Evolutionary conservation across 345 rosid genomes (phyloP).

Genomic region (Cardamine chenopodiifolia): DNA sequence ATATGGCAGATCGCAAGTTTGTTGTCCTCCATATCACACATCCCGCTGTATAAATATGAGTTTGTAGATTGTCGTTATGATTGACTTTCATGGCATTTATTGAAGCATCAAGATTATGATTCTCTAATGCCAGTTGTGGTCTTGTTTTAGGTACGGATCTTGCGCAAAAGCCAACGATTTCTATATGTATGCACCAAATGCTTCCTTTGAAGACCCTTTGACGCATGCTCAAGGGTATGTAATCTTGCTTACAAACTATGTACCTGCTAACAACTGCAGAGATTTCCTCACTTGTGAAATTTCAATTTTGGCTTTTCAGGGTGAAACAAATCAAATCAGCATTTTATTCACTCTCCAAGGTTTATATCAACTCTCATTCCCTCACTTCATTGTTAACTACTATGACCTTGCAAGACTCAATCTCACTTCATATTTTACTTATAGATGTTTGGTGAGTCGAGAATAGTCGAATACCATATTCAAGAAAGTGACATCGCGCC

Average conservation of each 20-base stretch:
- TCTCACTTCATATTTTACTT: constrained; percentile 4
- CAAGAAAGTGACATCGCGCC: constrained; percentile 52
- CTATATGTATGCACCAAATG: constrained; percentile 73
- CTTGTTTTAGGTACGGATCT: constrained; percentile 64
- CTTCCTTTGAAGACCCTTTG: constrained; percentile 95
- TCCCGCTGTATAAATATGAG: background rate
- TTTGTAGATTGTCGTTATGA: background rate
- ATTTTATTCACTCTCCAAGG: constrained; percentile 84
- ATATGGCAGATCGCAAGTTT: background rate
- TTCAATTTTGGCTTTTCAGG: constrained; percentile 45
- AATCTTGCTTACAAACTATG: background rate
- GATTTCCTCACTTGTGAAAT: background rate
- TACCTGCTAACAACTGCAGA: background rate
- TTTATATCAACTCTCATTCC: constrained; percentile 11
- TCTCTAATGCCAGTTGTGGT: constrained; percentile 11
- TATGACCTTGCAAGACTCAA: background rate
- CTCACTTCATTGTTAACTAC: constrained; percentile 1
- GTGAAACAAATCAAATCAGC: constrained; percentile 92
- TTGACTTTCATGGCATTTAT: background rate
- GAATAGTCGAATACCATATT: constrained; percentile 66
- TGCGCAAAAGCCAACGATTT: constrained; percentile 66
- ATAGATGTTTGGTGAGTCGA: constrained; percentile 79
- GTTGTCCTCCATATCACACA: background rate
- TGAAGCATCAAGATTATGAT: background rate
- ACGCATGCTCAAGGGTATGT: constrained; percentile 85